Evolutionary conservation across 345 rosid species (phyloP).

Genomic region (Hibiscus mutabilis): DNA sequence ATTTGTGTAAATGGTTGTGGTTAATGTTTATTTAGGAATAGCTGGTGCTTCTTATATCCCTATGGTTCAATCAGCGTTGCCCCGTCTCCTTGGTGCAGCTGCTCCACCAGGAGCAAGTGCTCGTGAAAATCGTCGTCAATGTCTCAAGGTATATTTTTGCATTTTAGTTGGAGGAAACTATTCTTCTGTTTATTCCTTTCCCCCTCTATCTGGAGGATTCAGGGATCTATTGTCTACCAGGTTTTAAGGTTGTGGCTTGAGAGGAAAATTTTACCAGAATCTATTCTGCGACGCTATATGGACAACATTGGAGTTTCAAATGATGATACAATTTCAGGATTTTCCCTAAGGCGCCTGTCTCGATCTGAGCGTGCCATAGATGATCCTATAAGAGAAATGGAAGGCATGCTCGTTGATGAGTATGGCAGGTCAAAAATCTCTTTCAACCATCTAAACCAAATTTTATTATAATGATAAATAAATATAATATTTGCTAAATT

Average conservation of each 20-base stretch:
- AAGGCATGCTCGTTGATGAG: constrained; percentile 97
- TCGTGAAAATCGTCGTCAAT: constrained; percentile 93
- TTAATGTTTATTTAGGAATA: constrained; percentile 39
- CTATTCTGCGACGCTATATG: constrained; percentile 66
- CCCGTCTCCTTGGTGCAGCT: constrained; percentile 91
- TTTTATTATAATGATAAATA: background rate
- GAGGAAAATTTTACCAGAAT: constrained; percentile 81
- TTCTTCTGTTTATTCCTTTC: background rate
- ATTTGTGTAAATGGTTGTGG: background rate
- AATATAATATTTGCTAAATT: background rate
- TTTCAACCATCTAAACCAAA: background rate
- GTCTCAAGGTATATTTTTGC: constrained; percentile 62
- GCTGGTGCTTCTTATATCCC: constrained; percentile 86
- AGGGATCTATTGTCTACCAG: constrained; percentile 27
- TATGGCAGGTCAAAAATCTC: constrained; percentile 70
- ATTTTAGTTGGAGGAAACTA: background rate
- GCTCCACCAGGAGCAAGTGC: constrained; percentile 80
- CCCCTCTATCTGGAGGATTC: background rate
- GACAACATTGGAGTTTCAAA: constrained; percentile 74
- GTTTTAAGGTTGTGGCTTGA: constrained; percentile 88
- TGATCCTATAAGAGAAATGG: constrained; percentile 97
- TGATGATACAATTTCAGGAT: constrained; percentile 54
- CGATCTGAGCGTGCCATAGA: constrained; percentile 87
- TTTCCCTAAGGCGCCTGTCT: constrained; percentile 72
- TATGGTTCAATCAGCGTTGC: constrained; percentile 78